Evolutionary conservation across 495 filamentous ascomycete species (phyloP).

Genomic region (Friedmanniomyces endolithicus): DNA sequence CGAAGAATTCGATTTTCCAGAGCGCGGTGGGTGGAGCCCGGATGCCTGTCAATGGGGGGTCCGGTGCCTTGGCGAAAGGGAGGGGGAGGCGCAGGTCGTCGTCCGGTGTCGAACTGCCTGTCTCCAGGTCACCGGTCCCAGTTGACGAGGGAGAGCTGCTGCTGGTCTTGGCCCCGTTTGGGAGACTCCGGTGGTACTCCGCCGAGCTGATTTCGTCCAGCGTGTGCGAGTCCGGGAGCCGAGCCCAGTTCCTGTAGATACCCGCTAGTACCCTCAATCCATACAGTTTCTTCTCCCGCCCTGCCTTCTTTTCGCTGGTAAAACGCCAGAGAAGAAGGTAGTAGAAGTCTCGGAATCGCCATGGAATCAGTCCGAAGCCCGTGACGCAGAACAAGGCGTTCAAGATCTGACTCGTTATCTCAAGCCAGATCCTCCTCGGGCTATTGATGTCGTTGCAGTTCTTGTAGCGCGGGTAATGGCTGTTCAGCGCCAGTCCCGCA

Average conservation of each 20-base stretch:
- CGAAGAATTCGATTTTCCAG: constrained; percentile 72
- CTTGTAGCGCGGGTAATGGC: neutral
- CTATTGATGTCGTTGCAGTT: constrained; percentile 61
- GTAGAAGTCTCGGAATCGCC: constrained; percentile 71
- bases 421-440: constrained; percentile 65
- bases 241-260: constrained; percentile 59
- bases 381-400: constrained; percentile 83
- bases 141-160: neutral
- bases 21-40: constrained; percentile 50
- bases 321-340: constrained; percentile 53
- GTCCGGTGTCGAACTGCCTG: constrained; percentile 12
- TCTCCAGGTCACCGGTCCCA: neutral
- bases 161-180: neutral
- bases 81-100: constrained; percentile 40
- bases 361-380: constrained; percentile 71
- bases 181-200: constrained; percentile 1
- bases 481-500: constrained; percentile 2
- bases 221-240: constrained; percentile 43
- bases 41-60: constrained; percentile 48
- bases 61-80: constrained; percentile 42
- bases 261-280: constrained; percentile 50
- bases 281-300: constrained; percentile 31
- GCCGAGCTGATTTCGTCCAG: constrained; percentile 18
- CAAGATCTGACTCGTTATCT: constrained; percentile 72
- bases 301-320: constrained; percentile 4